These are phyloP conservation scores for Ascochyta viciae-villosae DNA, from an alignment of 2,329 filamentous ascomycete genomes.

Conservation along the genomic window DNA sequence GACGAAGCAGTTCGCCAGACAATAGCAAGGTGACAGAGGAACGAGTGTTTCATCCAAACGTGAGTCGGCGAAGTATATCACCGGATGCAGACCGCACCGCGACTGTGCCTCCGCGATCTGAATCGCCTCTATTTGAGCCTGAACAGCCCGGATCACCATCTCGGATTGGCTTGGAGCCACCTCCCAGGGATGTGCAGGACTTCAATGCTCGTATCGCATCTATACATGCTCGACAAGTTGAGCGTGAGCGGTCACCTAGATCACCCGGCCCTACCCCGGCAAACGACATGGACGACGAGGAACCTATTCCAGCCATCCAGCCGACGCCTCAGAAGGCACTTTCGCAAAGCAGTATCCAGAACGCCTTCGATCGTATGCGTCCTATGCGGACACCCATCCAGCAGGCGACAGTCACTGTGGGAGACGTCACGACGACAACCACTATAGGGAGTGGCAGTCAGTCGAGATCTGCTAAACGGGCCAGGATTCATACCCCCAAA, in stretches of 20 bases:
- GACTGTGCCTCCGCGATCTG: slow-evolving; percentile 7
- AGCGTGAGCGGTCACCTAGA: slow-evolving; percentile 18
- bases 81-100: background rate
- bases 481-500: slow-evolving; percentile 52
- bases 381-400: slow-evolving; percentile 68
- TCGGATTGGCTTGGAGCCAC: slow-evolving; percentile 8
- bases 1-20: slow-evolving; percentile 19
- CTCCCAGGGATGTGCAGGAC: slow-evolving; percentile 44
- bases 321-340: slow-evolving; percentile 43
- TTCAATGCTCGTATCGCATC: slow-evolving; percentile 51
- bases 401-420: slow-evolving; percentile 77
- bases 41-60: background rate
- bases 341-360: slow-evolving; percentile 57
- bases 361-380: slow-evolving; percentile 70
- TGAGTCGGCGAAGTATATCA: background rate
- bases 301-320: slow-evolving; percentile 36
- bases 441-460: slow-evolving; percentile 63
- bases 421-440: slow-evolving; percentile 70
- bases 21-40: slow-evolving; percentile 15
- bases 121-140: slow-evolving; percentile 35
- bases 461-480: slow-evolving; percentile 56
- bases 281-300: slow-evolving; percentile 25
- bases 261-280: slow-evolving; percentile 12
- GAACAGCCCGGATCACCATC: slow-evolving; percentile 17
- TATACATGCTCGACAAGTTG: slow-evolving; percentile 34